Percentiles rank a stretch among this genome's conserved stretches.
Evolutionary conservation across 768 basidiomycete species (phyloP).

Genomic region (Thelephora ganbajun): DNA sequence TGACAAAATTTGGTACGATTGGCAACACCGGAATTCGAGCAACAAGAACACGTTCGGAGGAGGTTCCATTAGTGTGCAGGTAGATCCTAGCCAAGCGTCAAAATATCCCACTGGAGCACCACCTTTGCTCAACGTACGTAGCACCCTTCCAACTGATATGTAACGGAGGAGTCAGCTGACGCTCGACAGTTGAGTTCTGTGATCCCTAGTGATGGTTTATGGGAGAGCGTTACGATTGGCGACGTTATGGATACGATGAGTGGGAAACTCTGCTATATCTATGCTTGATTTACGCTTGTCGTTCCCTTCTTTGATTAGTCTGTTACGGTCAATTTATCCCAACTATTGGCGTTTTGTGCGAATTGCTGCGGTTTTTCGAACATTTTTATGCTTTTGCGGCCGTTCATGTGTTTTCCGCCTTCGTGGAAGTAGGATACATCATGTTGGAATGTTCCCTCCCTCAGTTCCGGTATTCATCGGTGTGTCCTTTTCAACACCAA

Average conservation of each 20-base stretch:
- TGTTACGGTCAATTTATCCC: too few relatives aligned
- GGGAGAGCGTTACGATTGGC: not conserved
- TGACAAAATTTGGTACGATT: conserved; percentile 24
- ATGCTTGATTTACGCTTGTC: not conserved
- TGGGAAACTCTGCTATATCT: not conserved
- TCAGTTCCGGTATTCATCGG: too few relatives aligned
- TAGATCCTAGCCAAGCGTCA: not conserved
- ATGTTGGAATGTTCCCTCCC: too few relatives aligned
- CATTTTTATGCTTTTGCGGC: too few relatives aligned
- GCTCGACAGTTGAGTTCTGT: not conserved
- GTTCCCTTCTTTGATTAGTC: too few relatives aligned
- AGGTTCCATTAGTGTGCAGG: too few relatives aligned
- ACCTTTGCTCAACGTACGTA: conserved; percentile 13
- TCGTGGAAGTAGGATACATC: too few relatives aligned
- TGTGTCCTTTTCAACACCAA: too few relatives aligned
- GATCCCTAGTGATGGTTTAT: not conserved
- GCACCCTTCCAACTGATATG: not conserved
- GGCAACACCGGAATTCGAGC: conserved; percentile 15
- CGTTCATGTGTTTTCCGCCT: too few relatives aligned
- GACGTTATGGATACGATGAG: not conserved
- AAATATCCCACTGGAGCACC: conserved; percentile 14
- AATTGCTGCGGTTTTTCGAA: too few relatives aligned
- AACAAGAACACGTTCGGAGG: conserved; percentile 18
- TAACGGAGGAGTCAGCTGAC: not conserved
- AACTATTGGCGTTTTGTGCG: too few relatives aligned